A percentile compares a stretch with the other conserved stretches of the same genome.
Evolutionary conservation across 2,329 filamentous ascomycete genomes (phyloP).

Genomic region (Fusarium sp.): DNA sequence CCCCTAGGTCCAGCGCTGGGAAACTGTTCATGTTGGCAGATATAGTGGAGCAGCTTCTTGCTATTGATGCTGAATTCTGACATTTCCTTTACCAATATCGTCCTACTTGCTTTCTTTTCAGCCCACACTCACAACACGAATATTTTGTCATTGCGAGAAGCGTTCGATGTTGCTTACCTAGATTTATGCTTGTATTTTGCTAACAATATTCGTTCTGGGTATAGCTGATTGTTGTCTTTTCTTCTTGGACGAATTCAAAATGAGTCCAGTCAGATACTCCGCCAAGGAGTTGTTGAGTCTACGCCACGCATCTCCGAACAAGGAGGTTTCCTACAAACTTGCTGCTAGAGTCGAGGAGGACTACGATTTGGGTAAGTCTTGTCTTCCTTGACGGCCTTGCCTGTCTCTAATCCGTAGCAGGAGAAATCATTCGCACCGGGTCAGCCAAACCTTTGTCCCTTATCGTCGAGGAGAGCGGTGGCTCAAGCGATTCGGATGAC

Average conservation of each 20-base stretch:
- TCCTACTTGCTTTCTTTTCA: slow-evolving; percentile 1
- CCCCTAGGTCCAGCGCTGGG: no score
- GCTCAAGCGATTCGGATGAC: slow-evolving; percentile 23
- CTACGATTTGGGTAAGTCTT: slow-evolving; percentile 56
- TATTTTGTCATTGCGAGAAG: neutral
- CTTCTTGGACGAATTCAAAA: slow-evolving; percentile 55
- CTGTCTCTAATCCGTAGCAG: slow-evolving; percentile 37
- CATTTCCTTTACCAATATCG: neutral
- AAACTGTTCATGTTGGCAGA: neutral
- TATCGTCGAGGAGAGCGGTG: slow-evolving; percentile 49
- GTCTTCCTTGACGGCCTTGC: neutral
- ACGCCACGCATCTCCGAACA: slow-evolving; percentile 45
- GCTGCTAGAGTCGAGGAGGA: slow-evolving; percentile 55
- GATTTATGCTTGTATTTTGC: slow-evolving; percentile 47
- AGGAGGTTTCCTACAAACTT: slow-evolving; percentile 48
- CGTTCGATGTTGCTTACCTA: slow-evolving; percentile 41
- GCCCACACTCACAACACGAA: neutral
- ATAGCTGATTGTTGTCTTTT: slow-evolving; percentile 53
- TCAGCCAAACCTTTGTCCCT: slow-evolving; percentile 47
- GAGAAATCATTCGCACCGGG: slow-evolving; percentile 51
- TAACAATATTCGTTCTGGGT: slow-evolving; percentile 49
- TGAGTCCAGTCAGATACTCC: slow-evolving; percentile 60
- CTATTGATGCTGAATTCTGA: neutral
- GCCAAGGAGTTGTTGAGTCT: slow-evolving; percentile 59
- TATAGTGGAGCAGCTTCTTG: neutral